Percentiles rank a stretch among this genome's conserved stretches.
phyloP scores from a whole-genome alignment of 2,329 filamentous ascomycete species.

The Xenoacremonium recifei region DNA sequence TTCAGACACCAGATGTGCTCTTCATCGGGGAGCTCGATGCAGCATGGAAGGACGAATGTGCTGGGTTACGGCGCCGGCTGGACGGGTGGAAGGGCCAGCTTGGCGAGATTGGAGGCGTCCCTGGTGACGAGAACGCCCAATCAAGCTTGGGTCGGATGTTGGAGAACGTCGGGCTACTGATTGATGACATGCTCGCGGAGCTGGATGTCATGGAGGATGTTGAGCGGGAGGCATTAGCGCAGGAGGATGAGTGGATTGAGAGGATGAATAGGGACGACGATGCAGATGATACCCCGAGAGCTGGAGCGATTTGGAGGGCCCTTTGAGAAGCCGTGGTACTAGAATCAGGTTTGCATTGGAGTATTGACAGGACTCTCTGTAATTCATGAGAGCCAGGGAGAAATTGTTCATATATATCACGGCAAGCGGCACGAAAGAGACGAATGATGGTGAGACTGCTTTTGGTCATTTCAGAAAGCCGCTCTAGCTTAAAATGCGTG shows the following conservation, averaged over 20 bases:
- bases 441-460: no score
- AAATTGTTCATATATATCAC: no score
- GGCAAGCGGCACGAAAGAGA: no score
- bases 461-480: no score
- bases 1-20: slow-evolving; percentile 36
- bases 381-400: no score
- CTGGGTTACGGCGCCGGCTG: slow-evolving; percentile 51
- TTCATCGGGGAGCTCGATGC: slow-evolving; percentile 57
- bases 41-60: slow-evolving; percentile 59
- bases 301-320: slow-evolving; percentile 49
- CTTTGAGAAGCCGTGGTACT: slow-evolving; percentile 17
- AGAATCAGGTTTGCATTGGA: background rate
- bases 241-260: slow-evolving; percentile 60
- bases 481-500: no score
- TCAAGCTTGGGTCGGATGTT: slow-evolving; percentile 48
- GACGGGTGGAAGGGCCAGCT: slow-evolving; percentile 53
- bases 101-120: slow-evolving; percentile 38
- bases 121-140: slow-evolving; percentile 10
- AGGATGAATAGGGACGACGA: slow-evolving; percentile 46
- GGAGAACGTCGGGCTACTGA: slow-evolving; percentile 44
- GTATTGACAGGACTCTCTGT: slow-evolving; percentile 1
- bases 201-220: slow-evolving; percentile 61
- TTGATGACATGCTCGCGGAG: slow-evolving; percentile 62
- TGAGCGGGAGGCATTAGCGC: slow-evolving; percentile 53
- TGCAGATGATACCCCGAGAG: slow-evolving; percentile 34